Evolutionary conservation across 306 rosid genomes (phyloP), one percentile per base, ranked within the genome.

Genomic region (Lathyrus sativus): DNA sequence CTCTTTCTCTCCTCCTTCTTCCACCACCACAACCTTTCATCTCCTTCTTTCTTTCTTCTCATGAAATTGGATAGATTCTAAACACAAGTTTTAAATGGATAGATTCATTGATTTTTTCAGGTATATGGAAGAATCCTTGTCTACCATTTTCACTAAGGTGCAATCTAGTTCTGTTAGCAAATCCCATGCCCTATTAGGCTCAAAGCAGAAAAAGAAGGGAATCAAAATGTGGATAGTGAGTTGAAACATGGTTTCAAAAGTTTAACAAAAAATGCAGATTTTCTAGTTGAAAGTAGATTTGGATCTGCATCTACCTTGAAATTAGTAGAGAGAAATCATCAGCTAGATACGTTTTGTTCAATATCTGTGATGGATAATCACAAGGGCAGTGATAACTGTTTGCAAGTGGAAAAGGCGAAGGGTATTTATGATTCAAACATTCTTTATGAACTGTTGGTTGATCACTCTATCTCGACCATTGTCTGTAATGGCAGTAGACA

Each of bases 111-210:
- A 1, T 24, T 24, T 2, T 2, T 24, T 24, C 26, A 24, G 2
- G 44, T 78, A 53, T 57, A 75, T 62, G 54, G 87, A 85, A 61
- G 96, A 85, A 70, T 87, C 88, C 0, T 73, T 85, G 56, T 85
- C 92, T 9, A 77, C 48, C 4, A 70, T 86, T 79, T 78, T 78
- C 63, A 72, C 38, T 3, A 90, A 81, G 86, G 80, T 73, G 14
- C 85, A 84, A 48, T 79, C 89, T 79, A 81, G 74, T 72, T 83
- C 67, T 39, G 31, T 13, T 39, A 81, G 76, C 79, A 88, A 84
- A 76, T 78, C 85, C 15, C 63, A 62, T 9, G 51, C 24, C 11
- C 53, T 69, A 43, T 69, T 78, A 38, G 56, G 76, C 70, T 81
- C 58, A 7, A 84, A 71, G 78, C 76, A 83, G 76, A 2, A 24